Percentiles rank a stretch among this genome's conserved stretches.
Conservation (phyloP, 768 basidiomycete genomes). For the Tephrocybe sp. region DNA sequence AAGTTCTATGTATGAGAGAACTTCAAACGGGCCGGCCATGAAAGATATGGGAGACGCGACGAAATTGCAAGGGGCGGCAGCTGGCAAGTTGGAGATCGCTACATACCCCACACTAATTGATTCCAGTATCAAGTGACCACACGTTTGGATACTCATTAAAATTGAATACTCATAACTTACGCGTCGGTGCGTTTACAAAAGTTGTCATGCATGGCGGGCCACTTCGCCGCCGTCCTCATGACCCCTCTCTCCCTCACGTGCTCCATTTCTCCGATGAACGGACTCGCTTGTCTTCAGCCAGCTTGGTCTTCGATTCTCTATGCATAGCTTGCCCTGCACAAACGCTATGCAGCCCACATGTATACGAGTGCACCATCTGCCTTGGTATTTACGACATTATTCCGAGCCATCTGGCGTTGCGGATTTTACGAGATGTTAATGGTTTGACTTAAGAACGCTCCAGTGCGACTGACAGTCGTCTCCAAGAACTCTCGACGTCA, state of each 20-base stretch:
- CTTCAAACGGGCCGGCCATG: background rate
- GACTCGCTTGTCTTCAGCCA: background rate
- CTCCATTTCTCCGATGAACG: background rate
- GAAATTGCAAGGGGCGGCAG: background rate
- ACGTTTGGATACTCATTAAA: background rate
- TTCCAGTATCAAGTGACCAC: background rate
- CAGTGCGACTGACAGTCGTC: background rate
- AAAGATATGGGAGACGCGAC: background rate
- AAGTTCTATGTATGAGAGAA: background rate
- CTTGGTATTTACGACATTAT: constrained; percentile 11
- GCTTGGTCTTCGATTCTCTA: background rate
- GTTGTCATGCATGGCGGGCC: too few species aligned
- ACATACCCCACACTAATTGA: background rate
- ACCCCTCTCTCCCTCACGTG: constrained; percentile 2
- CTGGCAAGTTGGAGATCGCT: background rate
- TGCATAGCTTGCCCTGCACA: background rate
- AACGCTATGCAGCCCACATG: background rate
- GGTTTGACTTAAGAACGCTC: constrained; percentile 6
- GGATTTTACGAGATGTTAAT: constrained; percentile 7
- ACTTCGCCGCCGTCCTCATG: background rate
- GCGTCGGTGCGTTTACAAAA: background rate
- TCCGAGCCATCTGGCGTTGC: constrained; percentile 6
- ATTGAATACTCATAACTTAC: too few species aligned
- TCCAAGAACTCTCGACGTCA: constrained; percentile 10
- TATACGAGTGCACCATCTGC: background rate